Evolutionary conservation across 2,329 filamentous ascomycete genomes (phyloP).

Genomic region (Exophiala dermatitidis): DNA sequence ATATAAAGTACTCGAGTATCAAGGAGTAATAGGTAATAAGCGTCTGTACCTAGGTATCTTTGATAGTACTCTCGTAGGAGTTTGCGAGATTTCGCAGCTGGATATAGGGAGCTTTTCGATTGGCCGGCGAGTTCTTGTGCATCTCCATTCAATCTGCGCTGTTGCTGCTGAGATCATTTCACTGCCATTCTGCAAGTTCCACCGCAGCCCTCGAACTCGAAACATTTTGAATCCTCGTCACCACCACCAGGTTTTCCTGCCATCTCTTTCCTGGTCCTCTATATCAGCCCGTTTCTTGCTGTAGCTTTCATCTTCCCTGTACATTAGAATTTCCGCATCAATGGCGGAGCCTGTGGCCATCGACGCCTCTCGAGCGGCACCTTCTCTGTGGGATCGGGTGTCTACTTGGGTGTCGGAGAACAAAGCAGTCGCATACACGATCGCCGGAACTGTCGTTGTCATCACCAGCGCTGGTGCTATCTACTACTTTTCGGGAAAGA

Average conservation of each 20-base stretch:
- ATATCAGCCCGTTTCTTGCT: conserved; percentile 4
- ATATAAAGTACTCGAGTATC: no score
- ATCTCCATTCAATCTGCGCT: conserved; percentile 8
- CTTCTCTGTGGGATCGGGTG: conserved; percentile 80
- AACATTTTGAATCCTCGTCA: conserved; percentile 15
- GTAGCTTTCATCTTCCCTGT: conserved; percentile 7
- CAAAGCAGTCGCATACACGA: conserved; percentile 91
- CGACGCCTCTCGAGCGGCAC: conserved; percentile 37
- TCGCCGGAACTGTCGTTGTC: conserved; percentile 87
- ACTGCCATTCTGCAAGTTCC: background rate
- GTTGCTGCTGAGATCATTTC: conserved; percentile 1
- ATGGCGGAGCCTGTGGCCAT: conserved; percentile 20
- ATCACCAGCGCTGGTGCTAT: conserved; percentile 85
- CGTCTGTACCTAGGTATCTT: no score
- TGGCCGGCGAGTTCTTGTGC: background rate
- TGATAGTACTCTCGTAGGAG: no score
- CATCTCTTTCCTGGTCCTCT: conserved; percentile 4
- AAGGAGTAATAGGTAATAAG: no score
- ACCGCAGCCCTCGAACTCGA: background rate
- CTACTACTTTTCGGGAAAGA: conserved; percentile 68
- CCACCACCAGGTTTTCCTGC: conserved; percentile 2
- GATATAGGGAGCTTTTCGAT: background rate
- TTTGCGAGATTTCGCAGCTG: background rate
- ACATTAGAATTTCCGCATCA: conserved; percentile 1
- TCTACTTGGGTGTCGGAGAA: conserved; percentile 91